Evolutionary conservation across 345 rosid genomes (phyloP), one percentile per base, ranked within the genome.

Genomic region (Brassica incana): DNA sequence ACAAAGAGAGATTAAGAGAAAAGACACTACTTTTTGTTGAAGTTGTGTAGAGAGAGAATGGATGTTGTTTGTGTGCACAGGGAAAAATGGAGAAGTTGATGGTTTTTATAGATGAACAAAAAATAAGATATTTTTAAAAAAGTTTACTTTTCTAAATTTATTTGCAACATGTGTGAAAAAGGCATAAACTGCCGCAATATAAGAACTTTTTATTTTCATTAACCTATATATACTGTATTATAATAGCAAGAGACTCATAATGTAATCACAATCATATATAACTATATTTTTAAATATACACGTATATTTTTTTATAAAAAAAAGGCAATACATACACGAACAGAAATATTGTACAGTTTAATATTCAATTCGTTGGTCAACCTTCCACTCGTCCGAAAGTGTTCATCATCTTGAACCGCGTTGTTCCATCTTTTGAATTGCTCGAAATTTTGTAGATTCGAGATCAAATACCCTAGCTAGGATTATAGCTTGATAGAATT

Each of bases 1-100:
- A 67, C 43, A 79, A 33, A 64, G 35, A 66, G 73, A 81, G 78
- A 81, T 77, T 78, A 68, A 81, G 48, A 79, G 29, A 74, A 75
- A 43, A 33, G 16, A 50, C 12, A 32, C 20, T 74, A 32, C 20
- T 74, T 58, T 27, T 60, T 68, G 35, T 73, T 78, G 78, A 78
- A 79, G 65, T 48, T 68, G 23, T 59, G 56, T 62, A 68, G 74
- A 78, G 78, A 79, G 71, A 79, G 65, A 61, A 68, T 23, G 74
- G 30, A 67, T 67, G 69, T 45, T 77, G 64, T 73, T 73, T 78
- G 63, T 72, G 20, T 72, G 62, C 77, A 58, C 60, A 59, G 6
- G 30, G 52, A 66, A 66, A 73, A 54, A 59, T 79, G 69, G 48
- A 66, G 62, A 79, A 73, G 73, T 59, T 72, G 71, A 73, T 59